These are phyloP conservation scores for Stephanodiscus minutulus DNA, from an alignment of 108 stramenopile species.

Conservation along the genomic window DNA sequence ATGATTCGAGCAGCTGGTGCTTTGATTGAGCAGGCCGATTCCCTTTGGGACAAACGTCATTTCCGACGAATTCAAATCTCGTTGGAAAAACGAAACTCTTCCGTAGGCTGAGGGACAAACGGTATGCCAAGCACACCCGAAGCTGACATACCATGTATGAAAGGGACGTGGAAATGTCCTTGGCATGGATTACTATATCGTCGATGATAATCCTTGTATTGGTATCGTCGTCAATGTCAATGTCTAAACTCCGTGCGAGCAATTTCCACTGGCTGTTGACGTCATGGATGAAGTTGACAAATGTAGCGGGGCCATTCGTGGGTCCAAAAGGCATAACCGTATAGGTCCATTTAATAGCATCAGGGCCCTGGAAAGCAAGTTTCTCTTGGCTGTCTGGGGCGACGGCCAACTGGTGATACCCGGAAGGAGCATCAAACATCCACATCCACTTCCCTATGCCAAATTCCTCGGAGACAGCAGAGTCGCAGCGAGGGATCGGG, in stretches of 20 bases:
- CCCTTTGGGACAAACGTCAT: not conserved
- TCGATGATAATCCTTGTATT: slow-evolving; percentile 14
- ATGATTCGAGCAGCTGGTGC: slow-evolving; percentile 1
- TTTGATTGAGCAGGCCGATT: slow-evolving; percentile 6
- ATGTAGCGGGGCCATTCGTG: slow-evolving; percentile 7
- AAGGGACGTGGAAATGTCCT: not conserved
- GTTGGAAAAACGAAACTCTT: slow-evolving; percentile 1
- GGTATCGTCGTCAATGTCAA: slow-evolving; percentile 15
- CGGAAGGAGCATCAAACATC: not conserved
- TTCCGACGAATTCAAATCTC: slow-evolving; percentile 1
- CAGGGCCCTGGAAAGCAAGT: not conserved
- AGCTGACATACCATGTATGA: slow-evolving; percentile 21
- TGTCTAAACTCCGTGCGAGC: not conserved
- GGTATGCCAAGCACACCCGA: not conserved
- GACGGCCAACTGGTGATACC: slow-evolving; percentile 3
- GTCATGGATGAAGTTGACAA: slow-evolving; percentile 15
- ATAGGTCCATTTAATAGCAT: not conserved
- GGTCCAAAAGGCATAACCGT: slow-evolving; percentile 3
- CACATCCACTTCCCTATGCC: not conserved
- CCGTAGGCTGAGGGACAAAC: not conserved
- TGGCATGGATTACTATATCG: slow-evolving; percentile 6
- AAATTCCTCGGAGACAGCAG: not conserved
- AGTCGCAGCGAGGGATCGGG: slow-evolving; percentile 4
- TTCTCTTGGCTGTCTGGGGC: not conserved
- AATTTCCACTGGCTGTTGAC: slow-evolving; percentile 9